Evolutionary conservation across 2,329 filamentous ascomycete species (phyloP).

Genomic region (Neurospora sp.): DNA sequence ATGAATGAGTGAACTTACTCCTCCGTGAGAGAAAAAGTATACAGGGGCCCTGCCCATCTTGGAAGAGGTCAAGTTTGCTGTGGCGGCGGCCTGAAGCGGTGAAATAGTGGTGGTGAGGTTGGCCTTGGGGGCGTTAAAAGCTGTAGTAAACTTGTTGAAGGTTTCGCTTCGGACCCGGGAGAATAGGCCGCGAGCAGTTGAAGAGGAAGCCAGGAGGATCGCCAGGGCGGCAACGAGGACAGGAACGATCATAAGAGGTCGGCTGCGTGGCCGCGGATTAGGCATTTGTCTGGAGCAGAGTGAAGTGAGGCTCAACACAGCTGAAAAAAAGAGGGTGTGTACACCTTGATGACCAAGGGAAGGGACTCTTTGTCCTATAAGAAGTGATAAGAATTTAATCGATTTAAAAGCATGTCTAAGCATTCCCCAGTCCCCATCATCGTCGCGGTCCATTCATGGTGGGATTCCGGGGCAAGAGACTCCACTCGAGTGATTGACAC

Average conservation of each 20-base stretch:
- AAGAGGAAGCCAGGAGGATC: neutral
- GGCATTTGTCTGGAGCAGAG: neutral
- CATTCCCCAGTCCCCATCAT: neutral
- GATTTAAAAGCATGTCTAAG: neutral
- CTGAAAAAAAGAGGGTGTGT: neutral
- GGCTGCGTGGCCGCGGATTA: neutral
- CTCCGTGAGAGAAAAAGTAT: conserved; percentile 42
- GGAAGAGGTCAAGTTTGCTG: neutral
- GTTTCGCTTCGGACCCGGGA: neutral
- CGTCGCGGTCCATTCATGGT: neutral
- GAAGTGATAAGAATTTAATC: neutral
- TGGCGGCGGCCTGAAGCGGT: neutral
- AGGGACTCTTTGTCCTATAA: neutral
- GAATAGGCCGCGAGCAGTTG: neutral
- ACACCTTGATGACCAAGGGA: neutral
- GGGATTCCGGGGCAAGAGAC: neutral
- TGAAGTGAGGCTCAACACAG: neutral
- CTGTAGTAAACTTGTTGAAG: neutral
- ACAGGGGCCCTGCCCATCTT: conserved; percentile 29
- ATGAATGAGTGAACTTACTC: conserved; percentile 25
- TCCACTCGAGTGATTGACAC: neutral
- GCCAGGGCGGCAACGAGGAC: neutral
- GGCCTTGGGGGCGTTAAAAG: neutral
- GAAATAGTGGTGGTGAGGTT: neutral
- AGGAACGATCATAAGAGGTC: neutral